Evolutionary conservation across 768 basidiomycete species (phyloP).

Genomic region (Kwoniella newhampshirensis): DNA sequence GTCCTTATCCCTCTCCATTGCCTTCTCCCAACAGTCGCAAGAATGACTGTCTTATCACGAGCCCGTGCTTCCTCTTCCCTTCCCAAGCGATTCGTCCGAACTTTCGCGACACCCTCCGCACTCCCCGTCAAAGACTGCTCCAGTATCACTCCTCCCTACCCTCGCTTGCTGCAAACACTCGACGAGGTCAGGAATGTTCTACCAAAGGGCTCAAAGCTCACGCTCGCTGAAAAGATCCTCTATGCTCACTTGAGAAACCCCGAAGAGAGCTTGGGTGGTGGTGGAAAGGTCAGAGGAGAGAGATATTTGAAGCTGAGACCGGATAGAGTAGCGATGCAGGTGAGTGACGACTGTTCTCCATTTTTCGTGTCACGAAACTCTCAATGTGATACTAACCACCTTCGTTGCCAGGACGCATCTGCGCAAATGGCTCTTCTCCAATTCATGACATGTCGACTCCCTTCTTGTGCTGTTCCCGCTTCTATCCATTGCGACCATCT

Average conservation of each 20-base stretch:
- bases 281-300: constrained; percentile 75
- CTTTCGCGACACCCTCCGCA: constrained; percentile 51
- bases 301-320: constrained; percentile 86
- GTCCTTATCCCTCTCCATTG: neutral
- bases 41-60: neutral
- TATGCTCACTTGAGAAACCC: constrained; percentile 88
- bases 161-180: constrained; percentile 68
- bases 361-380: no score
- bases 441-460: constrained; percentile 94
- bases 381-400: neutral
- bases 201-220: constrained; percentile 67
- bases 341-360: constrained; percentile 55
- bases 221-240: constrained; percentile 95
- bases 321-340: constrained; percentile 96
- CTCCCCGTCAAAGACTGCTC: constrained; percentile 62
- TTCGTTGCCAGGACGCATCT: constrained; percentile 53
- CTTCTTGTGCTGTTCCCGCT: constrained; percentile 70
- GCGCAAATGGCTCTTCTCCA: constrained; percentile 70
- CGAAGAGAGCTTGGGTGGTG: constrained; percentile 65
- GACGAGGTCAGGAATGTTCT: constrained; percentile 68
- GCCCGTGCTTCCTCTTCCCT: neutral
- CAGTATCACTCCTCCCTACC: constrained; percentile 83
- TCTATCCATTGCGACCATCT: constrained; percentile 96
- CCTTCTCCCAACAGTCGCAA: neutral
- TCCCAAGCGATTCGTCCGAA: constrained; percentile 9